Base-by-base conservation (phyloP, 352 stramenopile species). In the Phytophthora vignae region DNA sequence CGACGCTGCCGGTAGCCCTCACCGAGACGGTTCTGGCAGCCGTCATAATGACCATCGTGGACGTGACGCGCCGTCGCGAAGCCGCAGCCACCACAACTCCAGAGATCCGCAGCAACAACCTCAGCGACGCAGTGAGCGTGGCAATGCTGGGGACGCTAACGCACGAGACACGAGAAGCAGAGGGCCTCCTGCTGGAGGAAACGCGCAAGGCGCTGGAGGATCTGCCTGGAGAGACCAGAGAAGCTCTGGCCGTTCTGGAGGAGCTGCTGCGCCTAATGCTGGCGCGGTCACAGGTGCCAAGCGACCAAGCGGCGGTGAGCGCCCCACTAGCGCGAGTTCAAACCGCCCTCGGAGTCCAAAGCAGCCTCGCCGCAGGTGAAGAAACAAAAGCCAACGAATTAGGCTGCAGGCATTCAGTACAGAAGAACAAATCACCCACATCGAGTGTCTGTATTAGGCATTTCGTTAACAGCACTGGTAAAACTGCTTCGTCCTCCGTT, bases 51-150 rank as follows among this genome's bases (percentile, higher is more conserved):
- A 85, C 60, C 65, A 84, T 44, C 77, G 80, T 27, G 70, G 70
- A 21, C 68, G 78, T 56, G 69, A 85, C 19, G 42, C 40, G 36
- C 22, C 62, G 1, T 84, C 77, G 9, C 77, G 79, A 52, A 87
- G 73, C 49, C 82, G 82, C 21, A 90, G 74, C 27, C 78, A 90
- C 42, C 82, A 87, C 49, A 84, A 76, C 33, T 83, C 82, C 4
- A 67, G 83, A 21, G 81, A 90, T 17, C 33, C 70, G 8, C 67
- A 78, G 58, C 74, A 71, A 40, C 73, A 71, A n/a, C 60, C 64
- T 17, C 74, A 72, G 22, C 79, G 83, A 12, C 82, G 82, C 25
- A 86, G 69, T 31, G 83, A 89, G 55, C 83, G 83, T 12, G 70
- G 60, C 55, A 82, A 73, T 53, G 58, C 56, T 50, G 69, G 74